A percentile compares a stretch with the other conserved stretches of the same genome.
These are phyloP conservation scores for Talaromyces marneffei DNA, from an alignment of 2,329 filamentous ascomycete species.

Conservation along the genomic window DNA sequence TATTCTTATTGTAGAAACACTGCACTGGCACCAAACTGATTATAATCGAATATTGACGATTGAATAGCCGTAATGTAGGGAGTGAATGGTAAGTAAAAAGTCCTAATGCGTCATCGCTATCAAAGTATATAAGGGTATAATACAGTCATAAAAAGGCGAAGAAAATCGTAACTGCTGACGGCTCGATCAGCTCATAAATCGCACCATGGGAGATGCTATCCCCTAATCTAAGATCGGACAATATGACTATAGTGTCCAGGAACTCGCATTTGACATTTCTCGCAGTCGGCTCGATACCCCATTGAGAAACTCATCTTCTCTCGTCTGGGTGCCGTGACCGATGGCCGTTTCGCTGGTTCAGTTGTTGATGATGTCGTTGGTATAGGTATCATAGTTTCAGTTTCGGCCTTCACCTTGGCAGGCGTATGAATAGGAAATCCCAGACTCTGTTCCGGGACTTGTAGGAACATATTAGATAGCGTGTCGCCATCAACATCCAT, in stretches of 20 bases:
- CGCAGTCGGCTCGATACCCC: constrained; percentile 71
- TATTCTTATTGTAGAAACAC: neutral
- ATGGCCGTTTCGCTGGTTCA: neutral
- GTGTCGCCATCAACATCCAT: constrained; percentile 8
- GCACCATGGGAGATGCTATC: neutral
- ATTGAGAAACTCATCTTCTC: constrained; percentile 66
- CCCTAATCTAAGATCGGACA: constrained; percentile 38
- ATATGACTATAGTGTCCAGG: constrained; percentile 79
- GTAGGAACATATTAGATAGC: constrained; percentile 1
- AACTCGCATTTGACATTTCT: constrained; percentile 68
- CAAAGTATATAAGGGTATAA: constrained; percentile 4
- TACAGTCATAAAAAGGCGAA: neutral
- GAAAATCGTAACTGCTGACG: neutral
- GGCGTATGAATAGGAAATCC: neutral
- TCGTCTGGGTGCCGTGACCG: constrained; percentile 10
- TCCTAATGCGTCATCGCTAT: too few species aligned
- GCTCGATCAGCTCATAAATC: neutral
- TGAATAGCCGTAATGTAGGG: too few species aligned
- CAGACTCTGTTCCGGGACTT: constrained; percentile 3
- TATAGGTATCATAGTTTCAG: neutral
- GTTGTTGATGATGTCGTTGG: neutral
- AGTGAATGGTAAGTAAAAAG: too few species aligned
- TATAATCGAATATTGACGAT: neutral
- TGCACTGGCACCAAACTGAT: neutral
- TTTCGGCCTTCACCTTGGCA: neutral